Evolutionary conservation across 306 rosid genomes (phyloP).

Genomic region (Adenanthera pavonina): DNA sequence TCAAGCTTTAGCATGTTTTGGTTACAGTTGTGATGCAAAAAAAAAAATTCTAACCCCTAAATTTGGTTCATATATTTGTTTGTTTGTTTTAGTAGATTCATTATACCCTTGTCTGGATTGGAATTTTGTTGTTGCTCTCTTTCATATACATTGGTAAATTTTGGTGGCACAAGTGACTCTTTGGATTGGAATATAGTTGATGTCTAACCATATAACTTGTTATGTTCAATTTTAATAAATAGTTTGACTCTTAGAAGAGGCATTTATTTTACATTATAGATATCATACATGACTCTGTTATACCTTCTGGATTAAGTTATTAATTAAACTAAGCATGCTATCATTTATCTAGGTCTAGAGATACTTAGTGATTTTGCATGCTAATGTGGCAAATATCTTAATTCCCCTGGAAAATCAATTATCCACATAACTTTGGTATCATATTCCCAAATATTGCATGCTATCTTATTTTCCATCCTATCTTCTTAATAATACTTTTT

Average conservation of each 20-base stretch:
- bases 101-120: too few relatives aligned
- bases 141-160: too few relatives aligned
- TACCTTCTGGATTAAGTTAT: neutral
- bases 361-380: neutral
- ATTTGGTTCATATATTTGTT: too few relatives aligned
- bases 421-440: neutral
- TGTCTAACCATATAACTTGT: neutral
- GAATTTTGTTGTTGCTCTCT: too few relatives aligned
- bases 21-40: too few relatives aligned
- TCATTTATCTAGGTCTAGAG: slow-evolving; percentile 3
- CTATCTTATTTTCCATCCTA: too few relatives aligned
- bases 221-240: neutral
- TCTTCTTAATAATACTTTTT: too few relatives aligned
- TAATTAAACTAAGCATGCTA: slow-evolving; percentile 12
- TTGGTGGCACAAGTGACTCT: too few relatives aligned
- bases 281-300: neutral
- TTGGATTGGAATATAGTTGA: neutral
- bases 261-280: neutral
- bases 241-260: neutral
- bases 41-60: too few relatives aligned
- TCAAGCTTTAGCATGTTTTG: too few relatives aligned
- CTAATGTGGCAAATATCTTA: neutral
- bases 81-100: too few relatives aligned
- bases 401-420: neutral
- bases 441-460: too few relatives aligned